A percentile compares a stretch with the other conserved stretches of the same genome.
Conservation (phyloP, 1,284 basidiomycete species). For the Ceratobasidium sp. region DNA sequence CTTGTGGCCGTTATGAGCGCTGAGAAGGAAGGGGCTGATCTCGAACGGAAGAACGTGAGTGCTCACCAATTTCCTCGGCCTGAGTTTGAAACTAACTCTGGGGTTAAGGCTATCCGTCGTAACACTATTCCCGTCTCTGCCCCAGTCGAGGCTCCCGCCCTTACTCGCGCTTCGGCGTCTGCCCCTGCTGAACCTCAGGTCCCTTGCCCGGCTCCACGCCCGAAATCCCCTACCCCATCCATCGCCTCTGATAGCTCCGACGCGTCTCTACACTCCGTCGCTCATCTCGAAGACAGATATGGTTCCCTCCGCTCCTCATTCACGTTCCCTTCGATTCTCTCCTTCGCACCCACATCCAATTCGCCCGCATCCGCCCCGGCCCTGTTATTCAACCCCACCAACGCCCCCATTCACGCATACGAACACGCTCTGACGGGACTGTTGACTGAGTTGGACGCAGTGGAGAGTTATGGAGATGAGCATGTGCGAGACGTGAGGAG, state of each 20-base stretch:
- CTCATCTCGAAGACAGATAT: slow-evolving; percentile 45
- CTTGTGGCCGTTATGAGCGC: slow-evolving; percentile 2
- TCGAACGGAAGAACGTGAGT: slow-evolving; percentile 41
- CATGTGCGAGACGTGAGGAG: slow-evolving; percentile 70
- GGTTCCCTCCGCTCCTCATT: slow-evolving; percentile 44
- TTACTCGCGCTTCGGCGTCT: neutral
- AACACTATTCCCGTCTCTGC: slow-evolving; percentile 8
- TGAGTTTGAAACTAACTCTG: slow-evolving; percentile 32
- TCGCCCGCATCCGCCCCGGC: slow-evolving; percentile 51
- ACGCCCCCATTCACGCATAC: slow-evolving; percentile 70
- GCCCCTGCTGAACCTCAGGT: slow-evolving; percentile 2
- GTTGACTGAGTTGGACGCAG: slow-evolving; percentile 73
- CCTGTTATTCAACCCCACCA: slow-evolving; percentile 65
- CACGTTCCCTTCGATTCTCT: slow-evolving; percentile 43
- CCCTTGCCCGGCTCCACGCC: neutral
- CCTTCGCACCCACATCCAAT: slow-evolving; percentile 31
- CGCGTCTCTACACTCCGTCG: slow-evolving; percentile 44
- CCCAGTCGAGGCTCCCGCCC: slow-evolving; percentile 10
- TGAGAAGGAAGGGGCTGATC: slow-evolving; percentile 23
- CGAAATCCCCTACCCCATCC: slow-evolving; percentile 26
- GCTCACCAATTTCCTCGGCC: neutral
- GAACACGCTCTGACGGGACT: slow-evolving; percentile 72
- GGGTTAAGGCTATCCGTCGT: slow-evolving; percentile 28
- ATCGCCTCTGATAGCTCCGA: slow-evolving; percentile 35
- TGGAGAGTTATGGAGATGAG: slow-evolving; percentile 73